Conservation (phyloP, 352 stramenopile species). For the Pythium periplocum region DNA sequence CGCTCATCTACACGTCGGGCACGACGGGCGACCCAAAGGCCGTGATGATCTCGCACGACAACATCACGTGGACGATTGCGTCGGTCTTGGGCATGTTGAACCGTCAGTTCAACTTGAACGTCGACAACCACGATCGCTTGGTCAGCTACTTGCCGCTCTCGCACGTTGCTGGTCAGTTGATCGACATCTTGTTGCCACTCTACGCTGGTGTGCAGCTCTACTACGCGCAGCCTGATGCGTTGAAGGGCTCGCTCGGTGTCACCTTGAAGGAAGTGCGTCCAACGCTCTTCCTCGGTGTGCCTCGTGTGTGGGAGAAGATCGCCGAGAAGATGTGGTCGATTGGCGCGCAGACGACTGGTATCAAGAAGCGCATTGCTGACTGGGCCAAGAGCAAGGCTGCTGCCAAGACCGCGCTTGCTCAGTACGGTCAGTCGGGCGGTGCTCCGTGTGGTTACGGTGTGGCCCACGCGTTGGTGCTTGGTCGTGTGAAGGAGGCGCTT, state of each 20-base stretch:
- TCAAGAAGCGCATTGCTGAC: conserved; percentile 89
- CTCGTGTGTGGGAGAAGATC: conserved; percentile 92
- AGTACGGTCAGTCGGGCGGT: conserved; percentile 84
- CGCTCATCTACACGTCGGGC: conserved; percentile 94
- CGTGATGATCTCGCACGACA: conserved; percentile 96
- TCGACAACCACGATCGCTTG: conserved; percentile 64
- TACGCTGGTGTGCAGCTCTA: conserved; percentile 65
- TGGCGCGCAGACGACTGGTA: conserved; percentile 73
- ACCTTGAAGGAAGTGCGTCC: conserved; percentile 85
- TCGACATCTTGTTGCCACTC: conserved; percentile 83
- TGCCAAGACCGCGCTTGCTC: conserved; percentile 72
- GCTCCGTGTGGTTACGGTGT: conserved; percentile 86
- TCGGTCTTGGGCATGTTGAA: conserved; percentile 62
- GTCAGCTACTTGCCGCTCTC: conserved; percentile 89
- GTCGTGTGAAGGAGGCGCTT: conserved; percentile 85
- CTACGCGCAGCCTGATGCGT: conserved; percentile 87
- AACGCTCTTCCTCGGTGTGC: conserved; percentile 89
- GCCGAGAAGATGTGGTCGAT: conserved; percentile 88
- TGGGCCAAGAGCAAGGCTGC: conserved; percentile 88
- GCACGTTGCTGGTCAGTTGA: conserved; percentile 84
- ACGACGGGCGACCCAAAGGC: conserved; percentile 95
- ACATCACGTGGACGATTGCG: conserved; percentile 84
- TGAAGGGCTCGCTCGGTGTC: conserved; percentile 83
- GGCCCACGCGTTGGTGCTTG: conserved; percentile 84
- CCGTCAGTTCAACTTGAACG: conserved; percentile 43